Evolutionary conservation across 2,329 filamentous ascomycete genomes (phyloP).

Genomic region (Endoconidiophora laricicola): DNA sequence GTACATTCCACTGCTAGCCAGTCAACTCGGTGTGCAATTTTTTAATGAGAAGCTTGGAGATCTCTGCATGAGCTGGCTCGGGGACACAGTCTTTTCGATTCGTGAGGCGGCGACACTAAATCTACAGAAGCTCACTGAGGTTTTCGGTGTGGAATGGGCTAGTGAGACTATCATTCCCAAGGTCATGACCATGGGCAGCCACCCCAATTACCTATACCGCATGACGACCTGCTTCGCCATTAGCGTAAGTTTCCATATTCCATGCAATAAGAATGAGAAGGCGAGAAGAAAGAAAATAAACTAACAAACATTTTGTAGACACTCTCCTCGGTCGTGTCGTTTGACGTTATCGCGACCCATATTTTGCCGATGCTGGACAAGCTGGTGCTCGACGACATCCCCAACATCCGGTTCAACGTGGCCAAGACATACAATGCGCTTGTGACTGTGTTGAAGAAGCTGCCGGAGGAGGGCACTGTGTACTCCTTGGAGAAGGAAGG

Average conservation of each 20-base stretch:
- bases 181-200: conserved; percentile 94
- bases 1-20: conserved; percentile 91
- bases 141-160: conserved; percentile 96
- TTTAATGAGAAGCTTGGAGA: conserved; percentile 94
- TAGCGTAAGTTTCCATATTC: conserved; percentile 49
- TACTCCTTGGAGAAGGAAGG: conserved; percentile 70
- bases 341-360: conserved; percentile 82
- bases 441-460: conserved; percentile 76
- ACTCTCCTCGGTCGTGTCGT: conserved; percentile 76
- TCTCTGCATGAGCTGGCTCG: conserved; percentile 96
- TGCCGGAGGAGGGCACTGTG: conserved; percentile 78
- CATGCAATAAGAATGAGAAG: neutral
- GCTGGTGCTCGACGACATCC: conserved; percentile 84
- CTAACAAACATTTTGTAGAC: conserved; percentile 41
- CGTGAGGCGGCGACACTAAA: conserved; percentile 94
- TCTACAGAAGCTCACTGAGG: conserved; percentile 93
- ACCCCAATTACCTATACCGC: conserved; percentile 96
- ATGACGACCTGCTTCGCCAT: conserved; percentile 99
- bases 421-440: conserved; percentile 91
- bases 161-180: conserved; percentile 95
- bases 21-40: conserved; percentile 90
- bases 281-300: conserved; percentile 9
- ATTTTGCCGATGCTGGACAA: conserved; percentile 94
- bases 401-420: conserved; percentile 98
- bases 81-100: conserved; percentile 97